Evolutionary conservation across 352 stramenopile species (phyloP), one percentile per base, ranked within the genome.

Genomic region (Thalassiosira mediterranea): DNA sequence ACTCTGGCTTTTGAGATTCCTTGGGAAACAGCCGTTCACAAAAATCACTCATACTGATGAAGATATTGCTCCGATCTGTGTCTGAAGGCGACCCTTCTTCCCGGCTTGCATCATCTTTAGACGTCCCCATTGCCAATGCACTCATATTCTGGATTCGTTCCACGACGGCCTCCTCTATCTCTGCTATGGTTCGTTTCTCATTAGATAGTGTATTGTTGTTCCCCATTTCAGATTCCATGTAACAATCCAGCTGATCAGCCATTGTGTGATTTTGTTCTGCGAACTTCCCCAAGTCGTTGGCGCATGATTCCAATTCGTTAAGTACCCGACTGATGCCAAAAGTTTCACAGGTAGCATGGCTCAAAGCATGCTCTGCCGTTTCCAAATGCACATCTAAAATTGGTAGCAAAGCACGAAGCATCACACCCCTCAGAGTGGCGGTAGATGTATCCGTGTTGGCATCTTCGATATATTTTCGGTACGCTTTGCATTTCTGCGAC

Each of bases 131-230:
- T 28, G 58, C 58, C 26, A 77, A 42, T 17, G 48, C 38, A 26
- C 23, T 69, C 40, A 81, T 49, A 56, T 64, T 44, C 23, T 65
- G 38, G 37, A 76, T 81, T 13, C 64, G 23, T 56, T 68, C 44
- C 19, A 69, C 72, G 48, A 81, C 47, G 21, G 58, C 65, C 28
- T 81, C 72, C 29, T 81, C 72, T 21, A 81, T 66, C 46, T 81
- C 72, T 37, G 72, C 72, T 52, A 81, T 81, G 8, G 72, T 52
- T 40, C 59, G 56, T 51, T 76, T 81, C 68, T 81, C 72, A 25
- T 44, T 58, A 1, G 72, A 73, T n/a, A 81, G 47, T 21, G 63
- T 25, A 61, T 68, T 68, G n/a, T 56, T 49, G 19, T 69, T 23
- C 10, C 59, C 59, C 19, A 58, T n/a, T 23, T 8, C n/a, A 19